phyloP scores from a whole-genome alignment of 192 early-diverging fungal genomes.

The Podila minutissima region DNA sequence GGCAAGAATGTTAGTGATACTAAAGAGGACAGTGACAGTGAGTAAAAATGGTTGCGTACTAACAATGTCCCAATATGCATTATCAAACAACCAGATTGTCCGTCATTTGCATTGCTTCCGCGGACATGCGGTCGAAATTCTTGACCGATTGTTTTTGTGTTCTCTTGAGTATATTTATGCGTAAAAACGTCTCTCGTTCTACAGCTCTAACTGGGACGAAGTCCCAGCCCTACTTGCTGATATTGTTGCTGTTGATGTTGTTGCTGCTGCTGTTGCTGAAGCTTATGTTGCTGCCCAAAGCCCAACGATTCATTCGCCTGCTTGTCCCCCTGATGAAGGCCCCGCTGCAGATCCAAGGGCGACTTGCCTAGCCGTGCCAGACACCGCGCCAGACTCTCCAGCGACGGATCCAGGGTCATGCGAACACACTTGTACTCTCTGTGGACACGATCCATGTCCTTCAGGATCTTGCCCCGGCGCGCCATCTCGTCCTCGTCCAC shows the following conservation, averaged over 20 bases:
- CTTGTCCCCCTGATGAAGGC: not conserved
- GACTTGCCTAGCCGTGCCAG: not conserved
- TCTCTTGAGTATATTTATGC: too few species aligned
- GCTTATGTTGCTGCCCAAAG: not conserved
- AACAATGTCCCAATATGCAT: too few species aligned
- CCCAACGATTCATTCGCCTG: not conserved
- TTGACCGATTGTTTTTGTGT: too few species aligned
- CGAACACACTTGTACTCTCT: constrained; percentile 24
- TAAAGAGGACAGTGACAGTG: too few species aligned
- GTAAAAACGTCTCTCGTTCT: too few species aligned
- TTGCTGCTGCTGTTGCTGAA: not conserved
- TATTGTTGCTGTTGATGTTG: not conserved
- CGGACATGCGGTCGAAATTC: too few species aligned
- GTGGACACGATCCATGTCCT: constrained; percentile 33
- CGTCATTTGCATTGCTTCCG: too few species aligned
- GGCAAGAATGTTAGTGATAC: too few species aligned
- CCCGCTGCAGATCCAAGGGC: not conserved
- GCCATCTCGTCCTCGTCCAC: constrained; percentile 24
- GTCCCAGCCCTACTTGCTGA: too few species aligned
- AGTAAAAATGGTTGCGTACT: too few species aligned
- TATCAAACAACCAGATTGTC: too few species aligned
- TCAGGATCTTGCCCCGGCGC: not conserved
- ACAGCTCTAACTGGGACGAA: too few species aligned
- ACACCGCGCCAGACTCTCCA: constrained; percentile 32
- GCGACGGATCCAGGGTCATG: constrained; percentile 16